These are phyloP conservation scores for Abrus precatorius DNA, from an alignment of 306 rosid species.

Conservation along the genomic window DNA sequence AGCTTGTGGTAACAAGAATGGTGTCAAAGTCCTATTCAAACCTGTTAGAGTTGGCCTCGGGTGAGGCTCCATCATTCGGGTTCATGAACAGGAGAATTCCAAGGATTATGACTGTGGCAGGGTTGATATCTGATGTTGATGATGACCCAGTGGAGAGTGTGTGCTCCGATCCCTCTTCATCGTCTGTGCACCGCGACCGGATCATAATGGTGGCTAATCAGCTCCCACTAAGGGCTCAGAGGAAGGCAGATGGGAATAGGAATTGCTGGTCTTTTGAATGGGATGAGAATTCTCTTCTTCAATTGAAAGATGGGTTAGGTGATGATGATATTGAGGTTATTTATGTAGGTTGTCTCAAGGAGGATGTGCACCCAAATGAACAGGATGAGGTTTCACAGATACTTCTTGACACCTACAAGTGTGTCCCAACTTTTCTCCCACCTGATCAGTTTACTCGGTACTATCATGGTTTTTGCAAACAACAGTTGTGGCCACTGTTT, in stretches of 20 bases:
- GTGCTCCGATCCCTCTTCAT: slow-evolving; percentile 64
- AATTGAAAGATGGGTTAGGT: slow-evolving; percentile 84
- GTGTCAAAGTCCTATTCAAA: slow-evolving; percentile 58
- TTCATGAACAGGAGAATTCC: slow-evolving; percentile 65
- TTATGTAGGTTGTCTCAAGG: slow-evolving; percentile 84
- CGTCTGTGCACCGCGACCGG: slow-evolving; percentile 63
- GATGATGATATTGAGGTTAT: slow-evolving; percentile 78
- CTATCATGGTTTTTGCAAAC: slow-evolving; percentile 89
- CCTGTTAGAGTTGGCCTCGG: slow-evolving; percentile 66
- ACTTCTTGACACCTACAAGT: slow-evolving; percentile 71
- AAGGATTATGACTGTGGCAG: slow-evolving; percentile 80
- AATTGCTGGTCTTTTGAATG: slow-evolving; percentile 75
- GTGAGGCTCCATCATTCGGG: slow-evolving; percentile 71
- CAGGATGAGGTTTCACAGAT: slow-evolving; percentile 88
- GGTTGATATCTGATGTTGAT: slow-evolving; percentile 72
- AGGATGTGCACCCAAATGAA: slow-evolving; percentile 71
- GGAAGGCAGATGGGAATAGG: slow-evolving; percentile 50
- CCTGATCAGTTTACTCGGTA: slow-evolving; percentile 69
- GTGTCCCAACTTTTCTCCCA: slow-evolving; percentile 82
- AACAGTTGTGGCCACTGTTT: slow-evolving; percentile 86
- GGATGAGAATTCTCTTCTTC: slow-evolving; percentile 84
- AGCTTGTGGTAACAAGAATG: slow-evolving; percentile 36
- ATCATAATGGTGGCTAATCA: slow-evolving; percentile 83
- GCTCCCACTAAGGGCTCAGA: slow-evolving; percentile 80
- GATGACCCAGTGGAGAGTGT: slow-evolving; percentile 69